phyloP scores from a whole-genome alignment of 179 eudicot species.

The Sideroxylon spinosum region DNA sequence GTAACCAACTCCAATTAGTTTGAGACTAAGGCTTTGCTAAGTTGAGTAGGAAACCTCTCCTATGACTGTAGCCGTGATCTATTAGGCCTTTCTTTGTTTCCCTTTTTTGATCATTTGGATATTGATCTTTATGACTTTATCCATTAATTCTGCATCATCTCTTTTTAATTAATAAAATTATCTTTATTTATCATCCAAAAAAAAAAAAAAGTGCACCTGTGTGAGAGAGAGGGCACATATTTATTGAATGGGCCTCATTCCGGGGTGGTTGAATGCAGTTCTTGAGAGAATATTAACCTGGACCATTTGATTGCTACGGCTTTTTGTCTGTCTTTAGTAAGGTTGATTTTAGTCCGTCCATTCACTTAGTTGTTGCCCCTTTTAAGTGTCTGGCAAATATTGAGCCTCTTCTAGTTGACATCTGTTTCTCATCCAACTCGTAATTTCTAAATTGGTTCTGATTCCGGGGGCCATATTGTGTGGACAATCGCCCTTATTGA shows the following conservation, averaged over 20 bases:
- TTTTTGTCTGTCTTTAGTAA: neutral
- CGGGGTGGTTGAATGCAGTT: neutral
- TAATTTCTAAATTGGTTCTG: neutral
- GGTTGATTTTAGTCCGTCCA: neutral
- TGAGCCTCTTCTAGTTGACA: neutral
- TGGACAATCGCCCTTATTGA: neutral
- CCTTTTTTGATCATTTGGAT: neutral
- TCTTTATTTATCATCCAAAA: no score
- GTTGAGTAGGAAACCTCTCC: no score
- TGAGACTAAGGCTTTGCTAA: no score
- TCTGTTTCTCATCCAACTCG: neutral
- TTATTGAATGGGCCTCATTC: neutral
- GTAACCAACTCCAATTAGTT: no score
- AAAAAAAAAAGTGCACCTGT: no score
- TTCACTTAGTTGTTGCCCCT: neutral
- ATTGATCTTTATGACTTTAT: neutral
- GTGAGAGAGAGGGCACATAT: neutral
- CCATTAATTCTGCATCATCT: neutral
- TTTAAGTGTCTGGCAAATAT: neutral
- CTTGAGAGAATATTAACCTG: neutral
- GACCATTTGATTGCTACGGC: neutral
- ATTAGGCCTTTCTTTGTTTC: neutral
- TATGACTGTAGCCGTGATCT: neutral
- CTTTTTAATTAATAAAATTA: no score
- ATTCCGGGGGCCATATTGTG: neutral